These are phyloP conservation scores for Rhizopus delemar DNA, from an alignment of 371 early-diverging fungal species.

Conservation along the genomic window DNA sequence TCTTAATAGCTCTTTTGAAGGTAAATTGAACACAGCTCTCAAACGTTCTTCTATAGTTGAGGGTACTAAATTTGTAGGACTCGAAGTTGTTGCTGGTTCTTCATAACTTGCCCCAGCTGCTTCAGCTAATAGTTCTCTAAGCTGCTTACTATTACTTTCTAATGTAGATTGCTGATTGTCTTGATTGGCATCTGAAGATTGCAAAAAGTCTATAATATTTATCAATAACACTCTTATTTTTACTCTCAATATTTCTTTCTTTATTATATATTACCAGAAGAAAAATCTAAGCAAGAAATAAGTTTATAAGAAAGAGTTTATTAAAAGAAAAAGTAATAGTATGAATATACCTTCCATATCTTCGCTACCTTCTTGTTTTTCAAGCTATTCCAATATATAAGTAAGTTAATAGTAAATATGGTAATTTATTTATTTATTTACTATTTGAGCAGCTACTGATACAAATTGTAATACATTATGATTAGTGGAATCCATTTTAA, in stretches of 20 bases:
- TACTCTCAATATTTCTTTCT: neutral
- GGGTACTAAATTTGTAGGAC: conserved; percentile 1
- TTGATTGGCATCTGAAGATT: conserved; percentile 14
- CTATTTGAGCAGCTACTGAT: conserved; percentile 53
- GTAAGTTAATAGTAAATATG: conserved; percentile 50
- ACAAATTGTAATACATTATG: conserved; percentile 54
- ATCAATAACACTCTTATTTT: neutral
- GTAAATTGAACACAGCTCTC: conserved; percentile 61
- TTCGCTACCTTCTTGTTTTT: conserved; percentile 22
- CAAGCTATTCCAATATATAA: conserved; percentile 14
- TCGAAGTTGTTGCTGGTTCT: conserved; percentile 6
- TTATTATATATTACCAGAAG: conserved; percentile 19
- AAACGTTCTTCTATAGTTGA: conserved; percentile 57
- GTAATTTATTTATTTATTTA: conserved; percentile 55
- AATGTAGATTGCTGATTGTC: conserved; percentile 2
- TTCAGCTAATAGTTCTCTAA: conserved; percentile 41
- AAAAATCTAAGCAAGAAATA: conserved; percentile 6
- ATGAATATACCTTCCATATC: conserved; percentile 18
- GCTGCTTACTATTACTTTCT: conserved; percentile 12
- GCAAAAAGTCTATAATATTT: conserved; percentile 13
- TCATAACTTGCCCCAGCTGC: conserved; percentile 34
- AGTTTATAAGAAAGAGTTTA: neutral
- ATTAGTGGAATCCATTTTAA: conserved; percentile 33
- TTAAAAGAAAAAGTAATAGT: neutral
- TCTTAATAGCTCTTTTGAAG: conserved; percentile 52